Base-by-base conservation (phyloP, 75 land plant genomes). In the Chamaecyparis obtusa region DNA sequence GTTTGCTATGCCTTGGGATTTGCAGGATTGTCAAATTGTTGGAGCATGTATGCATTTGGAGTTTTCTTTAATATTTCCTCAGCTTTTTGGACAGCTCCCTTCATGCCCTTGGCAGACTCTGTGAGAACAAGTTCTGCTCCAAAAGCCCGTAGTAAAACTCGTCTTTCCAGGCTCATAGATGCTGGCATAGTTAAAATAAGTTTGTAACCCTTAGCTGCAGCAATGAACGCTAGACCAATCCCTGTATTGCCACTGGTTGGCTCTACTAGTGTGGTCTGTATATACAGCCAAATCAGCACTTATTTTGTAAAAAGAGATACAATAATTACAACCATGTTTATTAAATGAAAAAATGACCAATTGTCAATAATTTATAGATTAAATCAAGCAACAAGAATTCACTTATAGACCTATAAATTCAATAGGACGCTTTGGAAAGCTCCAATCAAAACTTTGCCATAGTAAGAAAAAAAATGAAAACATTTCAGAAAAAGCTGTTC, bases 191-290 rank as follows among this genome's bases (percentile, higher is more conserved):
- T 95, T 80, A 96, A 87, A 54, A 97, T 95, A 74, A 97, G 92
- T 83, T 92, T 96, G 84, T 97, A 97, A 39, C 98, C 98, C 88
- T 92, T 97, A 77, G 98, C 91, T 79, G 99, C 98, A 90, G 96
- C 96, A 69, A 97, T 96, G 86, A 95, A 96, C 14, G 98, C 98
- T 41, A 97, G 93, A 14, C 96, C 96, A 78, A 97, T 97, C 11
- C 99, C 96, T 39, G 95, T 97, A 80, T 97, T 97, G 71, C 98
- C 98, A 89, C 96, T 95, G 21, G 99, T 97, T 39, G 98, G 94
- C 83, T 97, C 97, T 55, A 97, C 99, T 64, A 96, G 91, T 36
- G 90, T 86, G 86, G 96, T 96, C 99, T 97, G 87, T 37, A 86
- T 5, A 86, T 46, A 81, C n/a, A 81, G n/a, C 15, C 54, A 81